A percentile compares a stretch with the other conserved stretches of the same genome.
Evolutionary conservation across 495 filamentous ascomycete species (phyloP).

Genomic region (Podospora bellae-mahoneyi): DNA sequence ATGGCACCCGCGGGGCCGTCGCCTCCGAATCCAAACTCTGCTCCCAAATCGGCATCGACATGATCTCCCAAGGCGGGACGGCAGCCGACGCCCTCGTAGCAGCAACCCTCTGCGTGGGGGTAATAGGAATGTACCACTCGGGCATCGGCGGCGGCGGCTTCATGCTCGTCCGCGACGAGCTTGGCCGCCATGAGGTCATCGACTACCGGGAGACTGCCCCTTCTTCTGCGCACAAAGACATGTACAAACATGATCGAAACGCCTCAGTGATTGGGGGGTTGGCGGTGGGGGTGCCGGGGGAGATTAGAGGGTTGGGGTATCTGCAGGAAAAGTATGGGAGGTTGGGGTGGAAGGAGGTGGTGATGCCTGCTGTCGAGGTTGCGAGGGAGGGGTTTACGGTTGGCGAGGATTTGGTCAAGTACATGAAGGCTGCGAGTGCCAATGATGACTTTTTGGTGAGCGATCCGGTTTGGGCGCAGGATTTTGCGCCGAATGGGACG

Average conservation of each 20-base stretch:
- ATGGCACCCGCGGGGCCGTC: constrained; percentile 61
- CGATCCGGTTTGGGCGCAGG: constrained; percentile 74
- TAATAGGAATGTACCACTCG: constrained; percentile 84
- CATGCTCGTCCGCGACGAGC: constrained; percentile 63
- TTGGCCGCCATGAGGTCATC: constrained; percentile 68
- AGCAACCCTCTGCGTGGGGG: constrained; percentile 70
- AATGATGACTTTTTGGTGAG: constrained; percentile 61
- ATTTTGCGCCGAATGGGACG: constrained; percentile 73
- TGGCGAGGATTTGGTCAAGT: constrained; percentile 60
- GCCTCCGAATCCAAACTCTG: constrained; percentile 74
- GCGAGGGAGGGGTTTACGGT: constrained; percentile 69
- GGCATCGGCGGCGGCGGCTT: constrained; percentile 91
- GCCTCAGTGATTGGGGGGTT: constrained; percentile 43
- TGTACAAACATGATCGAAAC: constrained; percentile 57
- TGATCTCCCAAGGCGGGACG: constrained; percentile 65
- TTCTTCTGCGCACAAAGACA: constrained; percentile 69
- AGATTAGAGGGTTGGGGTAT: constrained; percentile 72
- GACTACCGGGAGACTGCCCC: constrained; percentile 88
- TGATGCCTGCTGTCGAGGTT: constrained; percentile 68
- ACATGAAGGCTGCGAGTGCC: constrained; percentile 52
- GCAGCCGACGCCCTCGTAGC: constrained; percentile 73
- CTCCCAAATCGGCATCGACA: constrained; percentile 69
- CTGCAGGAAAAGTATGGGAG: constrained; percentile 63
- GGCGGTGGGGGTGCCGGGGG: constrained; percentile 70
- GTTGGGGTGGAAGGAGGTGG: constrained; percentile 45